A percentile compares a stretch with the other conserved stretches of the same genome.
These are phyloP conservation scores for Mucor saturninus DNA, from an alignment of 371 early-diverging fungal genomes.

Conservation along the genomic window DNA sequence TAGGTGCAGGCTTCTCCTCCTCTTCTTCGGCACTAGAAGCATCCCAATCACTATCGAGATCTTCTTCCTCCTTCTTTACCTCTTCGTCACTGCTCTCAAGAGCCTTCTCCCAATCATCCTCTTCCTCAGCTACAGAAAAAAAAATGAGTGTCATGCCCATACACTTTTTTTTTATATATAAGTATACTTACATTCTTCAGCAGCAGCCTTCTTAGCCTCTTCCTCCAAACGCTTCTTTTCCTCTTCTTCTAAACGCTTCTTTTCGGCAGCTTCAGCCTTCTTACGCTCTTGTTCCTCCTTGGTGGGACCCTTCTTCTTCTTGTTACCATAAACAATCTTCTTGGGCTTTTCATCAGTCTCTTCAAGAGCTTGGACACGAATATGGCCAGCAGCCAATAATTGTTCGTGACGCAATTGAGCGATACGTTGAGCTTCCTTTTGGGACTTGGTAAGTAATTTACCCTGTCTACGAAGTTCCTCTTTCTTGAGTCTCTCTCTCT, in stretches of 20 bases:
- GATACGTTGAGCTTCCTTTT: slow-evolving; percentile 84
- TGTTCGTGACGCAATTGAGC: slow-evolving; percentile 80
- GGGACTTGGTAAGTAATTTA: slow-evolving; percentile 91
- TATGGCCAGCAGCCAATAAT: slow-evolving; percentile 74
- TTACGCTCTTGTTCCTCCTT: slow-evolving; percentile 45
- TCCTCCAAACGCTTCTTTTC: slow-evolving; percentile 53
- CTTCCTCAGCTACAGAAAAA: slow-evolving; percentile 35
- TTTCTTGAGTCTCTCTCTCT: slow-evolving; percentile 62
- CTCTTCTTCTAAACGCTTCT: slow-evolving; percentile 50
- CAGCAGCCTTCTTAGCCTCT: slow-evolving; percentile 47
- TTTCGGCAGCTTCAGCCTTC: slow-evolving; percentile 48
- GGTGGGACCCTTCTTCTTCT: slow-evolving; percentile 63
- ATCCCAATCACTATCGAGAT: slow-evolving; percentile 73
- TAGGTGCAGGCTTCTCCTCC: slow-evolving; percentile 31
- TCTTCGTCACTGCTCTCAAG: slow-evolving; percentile 44
- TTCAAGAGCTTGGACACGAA: slow-evolving; percentile 81
- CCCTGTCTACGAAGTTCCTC: slow-evolving; percentile 94
- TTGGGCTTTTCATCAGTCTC: slow-evolving; percentile 48
- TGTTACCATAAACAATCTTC: slow-evolving; percentile 57
- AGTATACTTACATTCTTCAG: slow-evolving; percentile 43
- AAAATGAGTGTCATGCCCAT: not conserved
- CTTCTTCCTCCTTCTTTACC: slow-evolving; percentile 31
- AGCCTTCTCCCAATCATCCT: slow-evolving; percentile 63
- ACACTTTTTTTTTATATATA: not conserved
- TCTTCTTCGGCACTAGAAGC: slow-evolving; percentile 57